Percentiles rank a stretch among this genome's conserved stretches.
Evolutionary conservation across 768 basidiomycete species (phyloP).

Genomic region (Daedalea quercina): DNA sequence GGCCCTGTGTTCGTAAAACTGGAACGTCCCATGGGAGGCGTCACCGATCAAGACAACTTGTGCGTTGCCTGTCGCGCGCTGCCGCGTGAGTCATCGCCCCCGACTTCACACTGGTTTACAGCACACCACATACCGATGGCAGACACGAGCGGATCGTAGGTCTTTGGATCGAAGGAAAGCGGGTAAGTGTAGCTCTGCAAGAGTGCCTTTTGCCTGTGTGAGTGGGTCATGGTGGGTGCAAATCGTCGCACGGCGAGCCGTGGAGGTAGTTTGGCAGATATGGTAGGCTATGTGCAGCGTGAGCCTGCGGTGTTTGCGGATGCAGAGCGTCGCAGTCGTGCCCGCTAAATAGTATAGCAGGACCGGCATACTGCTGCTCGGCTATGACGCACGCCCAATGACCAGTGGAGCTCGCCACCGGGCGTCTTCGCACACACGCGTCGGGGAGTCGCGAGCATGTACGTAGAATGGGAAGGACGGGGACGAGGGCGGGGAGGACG

Average conservation of each 20-base stretch:
- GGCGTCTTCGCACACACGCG: not conserved
- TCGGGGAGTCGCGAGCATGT: slow-evolving; percentile 1
- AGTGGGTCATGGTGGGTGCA: not conserved
- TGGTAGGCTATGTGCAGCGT: no score
- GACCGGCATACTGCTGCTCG: not conserved
- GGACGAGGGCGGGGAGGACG: not conserved
- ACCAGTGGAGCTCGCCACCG: not conserved
- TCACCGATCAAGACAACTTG: slow-evolving; percentile 25
- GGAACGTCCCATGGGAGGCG: slow-evolving; percentile 24
- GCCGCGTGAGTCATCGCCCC: not conserved
- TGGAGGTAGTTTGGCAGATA: no score
- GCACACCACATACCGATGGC: slow-evolving; percentile 15
- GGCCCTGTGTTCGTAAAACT: slow-evolving; percentile 25
- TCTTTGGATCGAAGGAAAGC: slow-evolving; percentile 9
- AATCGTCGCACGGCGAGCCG: not conserved
- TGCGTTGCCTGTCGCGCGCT: slow-evolving; percentile 14
- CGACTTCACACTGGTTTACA: not conserved
- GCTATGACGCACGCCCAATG: not conserved
- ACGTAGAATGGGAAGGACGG: not conserved
- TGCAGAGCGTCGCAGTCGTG: no score
- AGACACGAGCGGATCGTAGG: slow-evolving; percentile 18
- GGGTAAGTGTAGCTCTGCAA: slow-evolving; percentile 12
- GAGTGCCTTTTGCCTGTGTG: slow-evolving; percentile 9
- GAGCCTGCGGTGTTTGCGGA: no score
- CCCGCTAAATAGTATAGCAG: not conserved